Evolutionary conservation across 208 protist genomes (phyloP).

Genomic region (Porcisia deanei): DNA sequence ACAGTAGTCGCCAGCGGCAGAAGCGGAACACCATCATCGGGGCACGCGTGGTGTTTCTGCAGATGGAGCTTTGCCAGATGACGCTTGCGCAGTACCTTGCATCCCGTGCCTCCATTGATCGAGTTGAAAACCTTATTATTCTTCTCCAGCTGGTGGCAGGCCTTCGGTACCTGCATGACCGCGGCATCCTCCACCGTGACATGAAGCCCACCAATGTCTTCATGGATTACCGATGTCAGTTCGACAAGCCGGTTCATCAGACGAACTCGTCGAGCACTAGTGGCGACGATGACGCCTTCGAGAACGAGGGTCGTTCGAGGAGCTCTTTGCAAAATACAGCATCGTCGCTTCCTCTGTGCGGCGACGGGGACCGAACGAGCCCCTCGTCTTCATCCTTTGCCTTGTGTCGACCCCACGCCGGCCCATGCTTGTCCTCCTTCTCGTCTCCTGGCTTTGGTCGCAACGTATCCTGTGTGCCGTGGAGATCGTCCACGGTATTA

Average conservation of each 20-base stretch:
- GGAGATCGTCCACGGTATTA: background rate
- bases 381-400: background rate
- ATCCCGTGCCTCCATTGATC: constrained; percentile 47
- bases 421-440: background rate
- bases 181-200: constrained; percentile 79
- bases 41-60: constrained; percentile 75
- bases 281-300: background rate
- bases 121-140: constrained; percentile 82
- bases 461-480: background rate
- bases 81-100: constrained; percentile 71
- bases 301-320: background rate
- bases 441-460: background rate
- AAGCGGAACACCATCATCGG: constrained; percentile 35
- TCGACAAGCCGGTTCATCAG: constrained; percentile 12
- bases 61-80: constrained; percentile 86
- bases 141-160: constrained; percentile 58
- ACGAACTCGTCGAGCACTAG: constrained; percentile 9
- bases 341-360: background rate
- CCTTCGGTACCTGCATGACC: constrained; percentile 70
- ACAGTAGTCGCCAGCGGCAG: background rate
- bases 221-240: constrained; percentile 75
- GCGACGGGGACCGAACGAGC: background rate
- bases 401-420: constrained; percentile 3
- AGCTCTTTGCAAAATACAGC: background rate
- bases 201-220: constrained; percentile 90